Base-by-base conservation (phyloP, 2,329 filamentous ascomycete genomes). In the Knufia petricola region DNA sequence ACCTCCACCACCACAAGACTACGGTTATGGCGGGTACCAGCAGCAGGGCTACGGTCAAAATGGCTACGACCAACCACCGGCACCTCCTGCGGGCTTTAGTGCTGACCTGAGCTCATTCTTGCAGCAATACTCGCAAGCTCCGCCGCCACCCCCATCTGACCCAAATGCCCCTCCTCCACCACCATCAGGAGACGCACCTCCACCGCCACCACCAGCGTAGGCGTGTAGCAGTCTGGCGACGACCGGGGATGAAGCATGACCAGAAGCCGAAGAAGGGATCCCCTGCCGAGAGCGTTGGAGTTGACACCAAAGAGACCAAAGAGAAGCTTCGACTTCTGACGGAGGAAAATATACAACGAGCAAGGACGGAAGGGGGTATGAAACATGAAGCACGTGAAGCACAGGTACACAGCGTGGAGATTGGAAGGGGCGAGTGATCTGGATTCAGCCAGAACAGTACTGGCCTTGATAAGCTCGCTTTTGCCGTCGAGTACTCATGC, bases 61-160 rank as follows among this genome's bases (percentile, higher is more conserved):
- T 21, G 53, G 48, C 32, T 63, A 64, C 48, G 72, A 69, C 45
- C 66, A 69, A 49, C 66, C 69, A 49, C 57, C 66, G 46, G 66
- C 74, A 66, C 67, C 68, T 46, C 77, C 77, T 51, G 73, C 77
- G 6, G 26, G 26, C 6, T 28, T 28, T 6, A 28, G 26, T 55
- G 76, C 77, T 45, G 75, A 74, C 32, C 69, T 81, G 38, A 59
- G 74, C 61, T 77, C 79, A 40, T 70, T 86, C 50, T 81, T 84
- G 59, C 79, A 58, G 39, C 56, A 84, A 64, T 81, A 82, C 59
- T 85, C 79, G 53, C 71, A 76, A 32, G 69, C 69, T 54, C 78
- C 80, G 1, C 77, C 79, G n/a, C 76, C 78, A 20, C 76, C 77
- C 52, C 74, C 73, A 48, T 71, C 72, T 55, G 79, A 82, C 36